Evolutionary conservation across 164 flowering plant genomes (phyloP), one percentile per base, ranked within the genome.

Genomic region (Dillenia suffruticosa): DNA sequence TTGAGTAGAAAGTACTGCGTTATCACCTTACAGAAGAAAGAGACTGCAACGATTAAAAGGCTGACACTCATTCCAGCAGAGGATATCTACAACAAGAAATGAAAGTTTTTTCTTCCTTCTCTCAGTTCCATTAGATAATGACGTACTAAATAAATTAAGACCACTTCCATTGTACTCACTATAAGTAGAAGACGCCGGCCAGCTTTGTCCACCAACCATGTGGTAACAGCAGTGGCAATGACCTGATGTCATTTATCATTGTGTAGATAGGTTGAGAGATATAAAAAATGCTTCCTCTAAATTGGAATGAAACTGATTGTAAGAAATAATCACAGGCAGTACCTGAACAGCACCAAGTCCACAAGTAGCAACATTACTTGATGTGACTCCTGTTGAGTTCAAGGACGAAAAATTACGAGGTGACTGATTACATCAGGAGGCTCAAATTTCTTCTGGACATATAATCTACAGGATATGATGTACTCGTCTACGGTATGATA

Each of bases 161-260:
- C 11, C 45, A 32, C 57, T 56, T 49, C 50, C 12, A n/a, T 43
- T 19, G 9, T 57, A 81, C 97, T 81, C 75, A 90, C 98, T 49
- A 79, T 86, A 58, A 94, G 92, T n/a, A 94, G 88, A 63, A 91
- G 70, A 63, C 97, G 76, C 44, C 98, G 97, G 13, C 98, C 98
- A 17, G 95, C 70, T 82, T 70, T 87, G 72, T 94, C 98, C 57
- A 78, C 72, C 82, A 94, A 73, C 96, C 91, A 91, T 32, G 91
- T 81, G 50, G 96, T 66, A 67, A 89, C 79, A 56, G 74, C 93
- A 69, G 97, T 94, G 14, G 94, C 91, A 61, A 87, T 57, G 50
- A 93, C 97, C 98, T 92, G 68, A 56, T n/a, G 19, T 26, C 55
- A 71, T 16, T 63, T 16, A 53, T 52, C 22, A 54, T 53, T 54